Evolutionary conservation across 257 asterid genomes (phyloP), one percentile per base, ranked within the genome.

Genomic region (Penstemon eatonii): DNA sequence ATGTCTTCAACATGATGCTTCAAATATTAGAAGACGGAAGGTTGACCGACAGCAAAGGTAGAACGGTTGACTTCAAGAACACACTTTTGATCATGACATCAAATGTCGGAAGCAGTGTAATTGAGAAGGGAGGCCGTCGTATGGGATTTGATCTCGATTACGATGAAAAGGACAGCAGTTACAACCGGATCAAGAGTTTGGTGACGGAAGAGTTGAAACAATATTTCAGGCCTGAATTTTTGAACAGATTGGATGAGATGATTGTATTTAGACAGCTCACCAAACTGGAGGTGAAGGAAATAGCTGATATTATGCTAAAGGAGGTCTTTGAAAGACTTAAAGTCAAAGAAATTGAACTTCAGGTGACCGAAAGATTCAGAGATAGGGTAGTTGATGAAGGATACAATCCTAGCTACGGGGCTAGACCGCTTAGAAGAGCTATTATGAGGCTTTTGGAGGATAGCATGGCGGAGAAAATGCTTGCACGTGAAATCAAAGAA

Each of bases 21-120:
- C 98, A 92, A 71, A 86, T 91, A 47, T 84, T 91, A 1, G 98
- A 91, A 65, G 98, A 91, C 53, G 96, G 96, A 25, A 76, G 96
- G 75, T 68, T 92, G 79, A 89, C 98, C 2, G 96, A 89, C 81
- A 86, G 90, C 72, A 87, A 92, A 75, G 98, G 96, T 4, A 63
- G 92, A 59, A 83, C 90, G 0, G 96, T 91, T 0, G 92, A 91
- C 76, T 89, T 92, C 86, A 92, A 84, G 81, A 83, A 89, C 84
- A 86, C 96, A 1, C 85, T 89, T 8, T 68, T 92, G 56, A 87
- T 92, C 79, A 89, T 92, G 96, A 91, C 96, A 7, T 85, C 96
- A 0, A 92, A 92, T 18, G 88, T 89, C 0, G 95, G 96, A 5
- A 83, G 91, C 54, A 84, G 83, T 38, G 93, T 88, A 72, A 89